Evolutionary conservation across 176 grass and related monocot genomes (phyloP), one percentile per base, ranked within the genome.

Genomic region (Olyra latifolia): DNA sequence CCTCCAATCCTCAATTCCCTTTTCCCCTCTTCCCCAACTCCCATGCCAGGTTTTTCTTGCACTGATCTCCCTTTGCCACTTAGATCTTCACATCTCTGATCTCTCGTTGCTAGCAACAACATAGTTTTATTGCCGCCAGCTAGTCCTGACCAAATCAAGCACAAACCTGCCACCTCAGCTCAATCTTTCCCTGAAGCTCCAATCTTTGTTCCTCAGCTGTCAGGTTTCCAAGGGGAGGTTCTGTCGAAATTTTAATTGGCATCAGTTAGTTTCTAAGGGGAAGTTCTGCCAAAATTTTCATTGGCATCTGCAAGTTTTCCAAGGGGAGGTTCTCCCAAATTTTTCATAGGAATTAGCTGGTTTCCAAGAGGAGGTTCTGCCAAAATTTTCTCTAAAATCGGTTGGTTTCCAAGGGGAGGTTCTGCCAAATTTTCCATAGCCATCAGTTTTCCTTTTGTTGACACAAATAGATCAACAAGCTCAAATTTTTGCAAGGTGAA

Each of bases 1-100:
- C 71, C 72, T 75, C 86, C 83, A 87, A 7, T 83, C 83, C 48
- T 53, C 90, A 98, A 91, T 91, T 95, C 95, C 95, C 95, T 98
- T 98, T 94, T 85, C 92, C 86, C 88, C 83, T 78, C 75, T 80
- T 85, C 68, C 83, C 44, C 70, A 83, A 0, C 46, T 88, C 74
- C 88, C 65, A 78, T 82, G 72, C 69, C 88, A 87, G 75, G 83
- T 75, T 94, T 94, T 69, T 22, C 47, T 73, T 80, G 69, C 76
- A 29, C 5, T 20, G 4, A 20, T 8, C 30, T 72, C 66, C 2
- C 23, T 48, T 61, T 63, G 60, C 45, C 20, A 17, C 35, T 84
- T 28, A 58, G 6, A 2, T 27, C 15, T 32, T 11, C 72, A 42
- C 7, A n/a, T n/a, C n/a, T n/a, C n/a, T n/a, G n/a, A 24, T 12